These are phyloP conservation scores for Entonaema liquescens DNA, from an alignment of 495 filamentous ascomycete species.

Conservation along the genomic window DNA sequence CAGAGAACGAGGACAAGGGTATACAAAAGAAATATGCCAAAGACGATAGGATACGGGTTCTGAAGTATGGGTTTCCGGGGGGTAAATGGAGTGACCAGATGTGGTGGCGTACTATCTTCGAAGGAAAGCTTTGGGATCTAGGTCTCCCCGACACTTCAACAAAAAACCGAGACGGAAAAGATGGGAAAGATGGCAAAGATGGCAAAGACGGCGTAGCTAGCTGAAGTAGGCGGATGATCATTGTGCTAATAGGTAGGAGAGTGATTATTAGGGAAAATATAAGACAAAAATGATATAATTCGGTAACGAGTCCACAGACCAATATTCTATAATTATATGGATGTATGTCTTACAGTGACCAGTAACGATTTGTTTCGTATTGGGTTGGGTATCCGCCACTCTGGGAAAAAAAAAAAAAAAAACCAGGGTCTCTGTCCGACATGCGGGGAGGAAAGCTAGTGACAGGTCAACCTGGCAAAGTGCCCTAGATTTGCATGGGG, in stretches of 20 bases:
- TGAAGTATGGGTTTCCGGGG: neutral
- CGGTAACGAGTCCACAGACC: no score
- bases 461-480: slow-evolving; percentile 12
- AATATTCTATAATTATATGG: neutral
- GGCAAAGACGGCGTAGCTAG: neutral
- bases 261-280: no score
- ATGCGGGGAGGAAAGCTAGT: slow-evolving; percentile 7
- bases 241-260: no score
- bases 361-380: neutral
- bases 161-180: neutral
- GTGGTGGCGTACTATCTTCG: neutral
- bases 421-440: neutral
- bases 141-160: neutral
- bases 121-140: neutral
- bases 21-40: neutral
- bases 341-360: neutral
- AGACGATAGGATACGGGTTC: neutral
- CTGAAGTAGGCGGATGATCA: no score
- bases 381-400: neutral
- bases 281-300: no score
- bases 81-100: neutral
- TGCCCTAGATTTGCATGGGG: slow-evolving; percentile 8
- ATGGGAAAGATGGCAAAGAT: neutral
- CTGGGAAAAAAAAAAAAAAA: no score
- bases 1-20: neutral